Evolutionary conservation across 768 basidiomycete species (phyloP).

Genomic region (Coprinopsis sp.): DNA sequence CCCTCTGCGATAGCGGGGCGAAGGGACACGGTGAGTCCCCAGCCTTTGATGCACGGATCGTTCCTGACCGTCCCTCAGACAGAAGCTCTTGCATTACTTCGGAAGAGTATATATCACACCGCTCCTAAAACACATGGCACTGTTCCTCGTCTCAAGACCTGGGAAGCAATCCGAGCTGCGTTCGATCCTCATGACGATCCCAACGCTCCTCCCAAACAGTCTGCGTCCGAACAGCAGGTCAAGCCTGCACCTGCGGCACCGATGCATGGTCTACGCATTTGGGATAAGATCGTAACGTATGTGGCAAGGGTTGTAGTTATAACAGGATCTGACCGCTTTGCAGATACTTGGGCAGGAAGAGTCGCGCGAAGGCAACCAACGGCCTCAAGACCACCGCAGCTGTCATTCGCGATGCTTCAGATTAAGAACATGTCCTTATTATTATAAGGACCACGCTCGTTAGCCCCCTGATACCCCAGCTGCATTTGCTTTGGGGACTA

Average conservation of each 20-base stretch:
- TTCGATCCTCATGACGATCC: constrained; percentile 49
- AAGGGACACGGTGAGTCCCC: constrained; percentile 52
- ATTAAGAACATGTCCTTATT: too few species aligned
- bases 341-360: constrained; percentile 48
- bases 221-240: constrained; percentile 53
- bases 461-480: too few species aligned
- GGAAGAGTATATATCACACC: constrained; percentile 52
- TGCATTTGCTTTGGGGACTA: too few species aligned
- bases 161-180: constrained; percentile 43
- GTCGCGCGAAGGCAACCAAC: constrained; percentile 29
- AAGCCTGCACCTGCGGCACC: constrained; percentile 31
- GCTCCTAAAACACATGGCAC: constrained; percentile 50
- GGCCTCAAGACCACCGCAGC: constrained; percentile 26
- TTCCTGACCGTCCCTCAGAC: constrained; percentile 26
- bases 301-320: constrained; percentile 9
- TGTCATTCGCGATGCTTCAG: constrained; percentile 12
- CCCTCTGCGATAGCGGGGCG: constrained; percentile 67
- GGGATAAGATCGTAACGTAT: constrained; percentile 49
- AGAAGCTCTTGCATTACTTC: constrained; percentile 51
- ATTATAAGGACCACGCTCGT: too few species aligned
- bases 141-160: constrained; percentile 42
- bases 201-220: constrained; percentile 44
- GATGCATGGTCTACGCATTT: constrained; percentile 51
- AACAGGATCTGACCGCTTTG: not conserved
- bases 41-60: not conserved